Base-by-base conservation (phyloP, 345 rosid genomes). In the Lepidium aucheri region DNA sequence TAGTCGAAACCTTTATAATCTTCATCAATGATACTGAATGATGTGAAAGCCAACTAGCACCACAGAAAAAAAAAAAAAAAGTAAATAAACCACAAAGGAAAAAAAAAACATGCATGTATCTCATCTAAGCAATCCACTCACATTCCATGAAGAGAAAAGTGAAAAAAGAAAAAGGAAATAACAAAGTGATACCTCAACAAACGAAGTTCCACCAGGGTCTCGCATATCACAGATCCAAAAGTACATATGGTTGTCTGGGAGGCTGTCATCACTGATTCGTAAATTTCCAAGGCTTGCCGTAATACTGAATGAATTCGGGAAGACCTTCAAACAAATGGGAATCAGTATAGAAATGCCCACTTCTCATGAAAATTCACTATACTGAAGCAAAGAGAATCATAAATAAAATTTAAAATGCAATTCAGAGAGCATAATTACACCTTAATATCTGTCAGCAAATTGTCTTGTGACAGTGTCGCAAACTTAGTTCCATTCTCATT, bases 201-300 rank as follows among this genome's bases (percentile, higher is more conserved):
- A 94, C 64, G 99, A 94, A 71, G 87, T 88, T 62, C 97, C 97
- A 53, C 96, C 95, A 22, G 96, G 91, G 83, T 90, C 86, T 74
- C 99, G 88, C 97, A 88, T 94, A 81, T 94, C 97, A 80, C 99
- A 94, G 41, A 86, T 84, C 99, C 96, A 85, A 79, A 80, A 94
- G 81, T 94, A 94, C 81, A 90, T 65, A 72, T 90, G 99, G 67
- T 67, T 69, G 62, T 70, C 69, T 40, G 91, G 88, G 73, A 94
- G 99, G 78, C 99, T 88, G 45, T 94, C 86, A 53, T 94, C 99
- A 79, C 99, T 94, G 76, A 94, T 88, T 73, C 86, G 84, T 72
- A 94, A 73, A 80, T 94, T 94, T 66, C 99, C 99, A 52, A 94
- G 81, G 55, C 89, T 78, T 66, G 99, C 99, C 50, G 79, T 83